Base-by-base conservation (phyloP, 768 basidiomycete species). In the Tulasnella sp. region DNA sequence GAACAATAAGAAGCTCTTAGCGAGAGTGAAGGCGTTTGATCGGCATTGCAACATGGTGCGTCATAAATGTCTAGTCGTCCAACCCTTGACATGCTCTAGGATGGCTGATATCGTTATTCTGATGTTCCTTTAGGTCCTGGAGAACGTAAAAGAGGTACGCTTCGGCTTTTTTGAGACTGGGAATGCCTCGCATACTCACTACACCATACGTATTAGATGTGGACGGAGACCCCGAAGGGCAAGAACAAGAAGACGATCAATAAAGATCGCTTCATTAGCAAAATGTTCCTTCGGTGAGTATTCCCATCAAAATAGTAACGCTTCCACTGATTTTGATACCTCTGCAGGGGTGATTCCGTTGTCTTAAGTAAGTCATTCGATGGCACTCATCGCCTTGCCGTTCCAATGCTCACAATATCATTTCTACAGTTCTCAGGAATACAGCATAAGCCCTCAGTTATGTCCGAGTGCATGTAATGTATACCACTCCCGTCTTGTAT, bases 181-280 rank as follows among this genome's bases (percentile, higher is more conserved):
- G n/a, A 10, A 9, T 4, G 27, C 21, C 3, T 34, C n/a, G n/a
- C n/a, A 1, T 49, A 1, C 27, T 64, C 27, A 64, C 63, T 45
- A 24, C 32, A 21, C n/a, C 42, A 11, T n/a, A 9, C 24, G 21
- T 51, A 61, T 32, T 63, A 99, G 92, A 98, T 98, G 95, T 98
- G 96, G 96, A 97, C 94, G 21, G 96, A 99, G 72, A 72, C 85
- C 49, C 96, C 96, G 19, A 98, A 97, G 73, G 93, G 92, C 42
- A 98, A 98, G 76, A 92, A 92, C 70, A 97, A 96, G 77, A 98
- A 97, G 70, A 90, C 96, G 5, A 85, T 98, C 59, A 98, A 98
- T 78, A 98, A 98, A 74, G 96, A 98, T 73, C 81, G 96, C 50
- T 99, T 98, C 76, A 95, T 99, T 71, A 95, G 92, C 72, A 99